Evolutionary conservation across 2,329 filamentous ascomycete genomes (phyloP).

Genomic region (Calonectria ilicicola): DNA sequence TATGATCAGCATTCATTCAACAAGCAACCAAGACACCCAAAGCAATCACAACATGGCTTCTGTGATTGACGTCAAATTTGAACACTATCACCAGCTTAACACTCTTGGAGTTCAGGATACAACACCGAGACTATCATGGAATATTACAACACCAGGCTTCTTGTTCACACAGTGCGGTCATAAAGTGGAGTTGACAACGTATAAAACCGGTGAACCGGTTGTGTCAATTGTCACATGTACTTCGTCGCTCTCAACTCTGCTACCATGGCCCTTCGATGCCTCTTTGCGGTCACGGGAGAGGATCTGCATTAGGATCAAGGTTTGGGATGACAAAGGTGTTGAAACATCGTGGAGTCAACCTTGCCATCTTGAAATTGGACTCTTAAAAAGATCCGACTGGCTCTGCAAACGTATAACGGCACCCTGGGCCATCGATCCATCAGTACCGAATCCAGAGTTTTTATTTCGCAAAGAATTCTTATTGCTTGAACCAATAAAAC

Average conservation of each 20-base stretch:
- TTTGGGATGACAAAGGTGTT: background rate
- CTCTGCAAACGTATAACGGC: constrained; percentile 40
- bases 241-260: background rate
- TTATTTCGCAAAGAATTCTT: constrained; percentile 21
- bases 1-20: background rate
- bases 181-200: constrained; percentile 15
- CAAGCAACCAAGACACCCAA: background rate
- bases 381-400: constrained; percentile 45
- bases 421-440: constrained; percentile 21
- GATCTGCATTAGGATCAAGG: constrained; percentile 18
- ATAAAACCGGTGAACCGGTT: background rate
- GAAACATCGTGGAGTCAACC: constrained; percentile 23
- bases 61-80: constrained; percentile 19
- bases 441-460: constrained; percentile 36
- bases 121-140: constrained; percentile 29
- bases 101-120: constrained; percentile 16
- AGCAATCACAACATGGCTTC: background rate
- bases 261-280: constrained; percentile 17
- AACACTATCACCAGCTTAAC: constrained; percentile 22
- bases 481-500: background rate
- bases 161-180: constrained; percentile 19
- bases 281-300: constrained; percentile 7
- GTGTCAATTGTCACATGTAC: background rate
- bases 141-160: background rate
- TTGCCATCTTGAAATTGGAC: constrained; percentile 43